phyloP scores from a whole-genome alignment of 495 filamentous ascomycete species.

The Hyaloscypha finlandica region DNA sequence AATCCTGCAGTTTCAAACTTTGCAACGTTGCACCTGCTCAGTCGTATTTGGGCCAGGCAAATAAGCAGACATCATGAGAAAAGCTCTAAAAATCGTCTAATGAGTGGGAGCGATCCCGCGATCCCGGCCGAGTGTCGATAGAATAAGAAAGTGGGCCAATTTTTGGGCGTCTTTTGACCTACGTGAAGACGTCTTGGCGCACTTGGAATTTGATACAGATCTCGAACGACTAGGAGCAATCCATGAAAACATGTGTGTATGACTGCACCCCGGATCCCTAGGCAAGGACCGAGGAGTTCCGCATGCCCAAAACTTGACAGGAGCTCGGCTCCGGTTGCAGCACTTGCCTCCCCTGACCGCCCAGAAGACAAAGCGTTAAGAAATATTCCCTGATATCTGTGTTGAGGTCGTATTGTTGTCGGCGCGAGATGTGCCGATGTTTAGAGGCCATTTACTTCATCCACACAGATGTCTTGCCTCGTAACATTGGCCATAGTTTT shows the following conservation, averaged over 20 bases:
- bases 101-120: neutral
- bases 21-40: constrained; percentile 9
- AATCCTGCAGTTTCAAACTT: neutral
- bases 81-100: neutral
- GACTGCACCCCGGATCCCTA: neutral
- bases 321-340: neutral
- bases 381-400: neutral
- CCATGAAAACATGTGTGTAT: neutral
- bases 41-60: neutral
- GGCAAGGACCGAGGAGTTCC: neutral
- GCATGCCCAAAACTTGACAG: neutral
- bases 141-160: constrained; percentile 10
- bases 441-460: neutral
- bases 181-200: neutral
- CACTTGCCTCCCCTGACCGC: neutral
- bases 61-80: neutral
- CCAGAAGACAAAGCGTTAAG: neutral
- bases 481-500: neutral
- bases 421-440: neutral
- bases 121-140: constrained; percentile 1
- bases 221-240: neutral
- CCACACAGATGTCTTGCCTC: neutral
- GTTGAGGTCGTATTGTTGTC: neutral
- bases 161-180: neutral
- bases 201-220: neutral